A percentile compares a stretch with the other conserved stretches of the same genome.
These are phyloP conservation scores for Blastobotrys terrestris DNA, from an alignment of 805 yeast genomes.

Conservation along the genomic window DNA sequence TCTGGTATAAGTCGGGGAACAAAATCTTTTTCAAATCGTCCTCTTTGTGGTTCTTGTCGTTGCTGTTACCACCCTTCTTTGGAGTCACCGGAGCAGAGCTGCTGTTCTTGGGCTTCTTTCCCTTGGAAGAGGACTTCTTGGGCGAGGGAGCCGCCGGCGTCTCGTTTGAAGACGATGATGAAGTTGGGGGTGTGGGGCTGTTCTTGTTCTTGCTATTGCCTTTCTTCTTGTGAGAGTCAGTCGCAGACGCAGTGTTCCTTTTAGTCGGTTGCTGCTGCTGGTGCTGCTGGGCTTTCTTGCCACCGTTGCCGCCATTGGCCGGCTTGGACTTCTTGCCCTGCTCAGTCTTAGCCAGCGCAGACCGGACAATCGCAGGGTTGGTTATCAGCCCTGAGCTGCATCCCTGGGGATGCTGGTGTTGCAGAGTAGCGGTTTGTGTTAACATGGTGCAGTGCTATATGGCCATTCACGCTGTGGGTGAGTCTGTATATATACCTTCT, in stretches of 20 bases:
- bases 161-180: not conserved
- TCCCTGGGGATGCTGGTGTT: not conserved
- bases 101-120: not conserved
- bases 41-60: not conserved
- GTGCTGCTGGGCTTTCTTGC: not conserved
- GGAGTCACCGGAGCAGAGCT: not conserved
- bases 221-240: not conserved
- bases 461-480: not conserved
- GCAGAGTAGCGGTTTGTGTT: not conserved
- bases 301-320: not conserved
- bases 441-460: not conserved
- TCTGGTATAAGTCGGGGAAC: constrained; percentile 19
- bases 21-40: constrained; percentile 20
- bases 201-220: not conserved
- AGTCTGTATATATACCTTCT: not conserved
- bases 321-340: not conserved
- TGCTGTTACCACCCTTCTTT: constrained; percentile 7
- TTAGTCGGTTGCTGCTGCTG: too few species aligned
- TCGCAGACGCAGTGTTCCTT: not conserved
- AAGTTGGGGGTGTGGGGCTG: not conserved
- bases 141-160: not conserved
- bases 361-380: constrained; percentile 21
- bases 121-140: not conserved
- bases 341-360: constrained; percentile 17
- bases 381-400: constrained; percentile 13